These are phyloP conservation scores for Psilocybe sp. DNA, from an alignment of 768 basidiomycete genomes.

Conservation along the genomic window DNA sequence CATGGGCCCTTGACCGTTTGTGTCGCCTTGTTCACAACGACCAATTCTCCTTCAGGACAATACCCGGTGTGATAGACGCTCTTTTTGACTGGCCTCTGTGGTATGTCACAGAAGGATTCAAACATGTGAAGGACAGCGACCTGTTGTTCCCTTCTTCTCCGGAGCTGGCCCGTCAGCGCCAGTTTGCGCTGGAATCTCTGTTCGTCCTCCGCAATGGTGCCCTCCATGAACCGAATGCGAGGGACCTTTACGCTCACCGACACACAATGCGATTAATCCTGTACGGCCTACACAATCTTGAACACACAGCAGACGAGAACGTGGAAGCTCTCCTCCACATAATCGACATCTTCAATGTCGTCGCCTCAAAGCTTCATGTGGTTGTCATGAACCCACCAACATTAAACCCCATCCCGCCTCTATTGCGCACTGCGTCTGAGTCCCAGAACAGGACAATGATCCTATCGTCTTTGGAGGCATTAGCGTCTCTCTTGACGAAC, in stretches of 20 bases:
- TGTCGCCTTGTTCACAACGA: slow-evolving; percentile 80
- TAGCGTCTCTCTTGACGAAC: slow-evolving; percentile 62
- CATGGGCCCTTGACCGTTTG: slow-evolving; percentile 88
- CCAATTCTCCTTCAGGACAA: slow-evolving; percentile 63
- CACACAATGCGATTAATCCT: slow-evolving; percentile 67
- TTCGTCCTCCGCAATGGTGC: slow-evolving; percentile 85
- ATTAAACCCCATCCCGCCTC: slow-evolving; percentile 52
- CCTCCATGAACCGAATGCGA: slow-evolving; percentile 64
- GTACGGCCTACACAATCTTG: slow-evolving; percentile 60
- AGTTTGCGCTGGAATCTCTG: slow-evolving; percentile 82
- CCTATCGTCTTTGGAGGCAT: slow-evolving; percentile 56
- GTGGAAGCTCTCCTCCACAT: slow-evolving; percentile 69
- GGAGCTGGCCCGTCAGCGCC: slow-evolving; percentile 50
- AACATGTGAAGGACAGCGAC: slow-evolving; percentile 35
- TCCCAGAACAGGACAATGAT: slow-evolving; percentile 77
- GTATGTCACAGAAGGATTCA: slow-evolving; percentile 67
- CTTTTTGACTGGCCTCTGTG: slow-evolving; percentile 88
- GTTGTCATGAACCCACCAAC: slow-evolving; percentile 26
- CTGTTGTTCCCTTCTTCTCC: slow-evolving; percentile 56
- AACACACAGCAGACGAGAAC: slow-evolving; percentile 61
- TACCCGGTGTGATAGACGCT: slow-evolving; percentile 79
- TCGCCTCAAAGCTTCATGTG: slow-evolving; percentile 45
- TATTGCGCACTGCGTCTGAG: slow-evolving; percentile 51
- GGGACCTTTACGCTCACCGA: slow-evolving; percentile 54
- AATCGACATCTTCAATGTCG: slow-evolving; percentile 67